Evolutionary conservation across 148 eudicot genomes (phyloP), one percentile per base, ranked within the genome.

Genomic region (Tetragonia tetragonoides): DNA sequence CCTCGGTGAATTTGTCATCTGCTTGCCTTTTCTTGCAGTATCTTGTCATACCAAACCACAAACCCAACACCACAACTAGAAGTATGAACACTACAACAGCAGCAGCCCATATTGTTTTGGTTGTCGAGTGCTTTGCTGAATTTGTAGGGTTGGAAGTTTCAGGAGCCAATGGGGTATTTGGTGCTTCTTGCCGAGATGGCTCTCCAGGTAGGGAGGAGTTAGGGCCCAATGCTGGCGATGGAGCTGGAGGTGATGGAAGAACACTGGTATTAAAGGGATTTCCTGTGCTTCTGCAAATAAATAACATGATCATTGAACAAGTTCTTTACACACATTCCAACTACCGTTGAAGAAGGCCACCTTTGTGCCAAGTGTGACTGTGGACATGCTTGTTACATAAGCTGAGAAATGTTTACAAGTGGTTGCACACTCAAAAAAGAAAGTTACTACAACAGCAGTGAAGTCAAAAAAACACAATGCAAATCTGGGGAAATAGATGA

Each of bases 191-290:
- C 68, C 89, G 85, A 80, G 91, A 66, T 62, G 85, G 87, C 24
- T 84, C 84, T 65, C 75, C 83, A 2, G 87, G 81, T 62, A 87
- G 67, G 23, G 96, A 68, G 66, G 87, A 70, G 69, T 78, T 83
- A 70, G 97, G 92, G 65, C 89, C 54, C 51, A 74, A 74, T 42
- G 85, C 76, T 40, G 87, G 85, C 51, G 87, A 72, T 69, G 42
- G 47, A 24, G 85, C 77, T 40, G 94, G 99, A 46, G 96, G 86
- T 51, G 97, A 81, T 73, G 99, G 87, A 49, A 95, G 75, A 75
- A 86, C 77, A 39, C 84, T 85, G 53, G 90, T 93, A 85, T 95
- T 93, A 70, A 95, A 95, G 23, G 97, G 99, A 44, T 95, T 95
- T 79, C 97, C 99, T 12, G 80, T 77, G 81, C 87, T 84, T 74